These are phyloP conservation scores for Cryptococcus sp. DNA, from an alignment of 1,284 basidiomycete genomes.

Conservation along the genomic window DNA sequence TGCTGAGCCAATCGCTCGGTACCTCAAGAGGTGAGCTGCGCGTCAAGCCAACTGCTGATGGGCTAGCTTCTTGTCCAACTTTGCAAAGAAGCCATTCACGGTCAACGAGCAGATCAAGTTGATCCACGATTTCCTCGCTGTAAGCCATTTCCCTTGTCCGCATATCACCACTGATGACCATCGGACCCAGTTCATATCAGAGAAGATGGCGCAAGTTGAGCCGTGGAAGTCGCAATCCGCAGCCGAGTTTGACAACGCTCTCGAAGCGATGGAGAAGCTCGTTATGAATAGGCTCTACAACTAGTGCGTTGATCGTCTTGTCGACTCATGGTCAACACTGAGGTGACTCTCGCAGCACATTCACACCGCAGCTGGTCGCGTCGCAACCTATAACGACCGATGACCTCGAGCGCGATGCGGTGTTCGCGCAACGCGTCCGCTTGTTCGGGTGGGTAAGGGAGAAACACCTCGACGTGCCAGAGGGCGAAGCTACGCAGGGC, in stretches of 20 bases:
- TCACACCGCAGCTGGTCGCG: slow-evolving; percentile 74
- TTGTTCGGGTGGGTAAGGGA: slow-evolving; percentile 90
- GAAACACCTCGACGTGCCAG: slow-evolving; percentile 77
- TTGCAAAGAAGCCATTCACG: slow-evolving; percentile 82
- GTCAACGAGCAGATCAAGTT: slow-evolving; percentile 89
- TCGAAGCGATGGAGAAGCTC: slow-evolving; percentile 99
- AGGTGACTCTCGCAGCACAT: slow-evolving; percentile 64
- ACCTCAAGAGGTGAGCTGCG: slow-evolving; percentile 73
- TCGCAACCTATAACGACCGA: slow-evolving; percentile 82
- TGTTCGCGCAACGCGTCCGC: slow-evolving; percentile 85
- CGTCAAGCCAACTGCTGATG: neutral
- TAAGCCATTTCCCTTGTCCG: slow-evolving; percentile 53
- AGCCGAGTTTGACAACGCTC: slow-evolving; percentile 90
- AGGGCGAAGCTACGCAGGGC: slow-evolving; percentile 60
- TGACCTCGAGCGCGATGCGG: slow-evolving; percentile 90
- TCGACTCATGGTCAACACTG: neutral
- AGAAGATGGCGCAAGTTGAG: slow-evolving; percentile 81
- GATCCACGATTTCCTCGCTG: slow-evolving; percentile 85
- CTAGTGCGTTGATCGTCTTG: slow-evolving; percentile 61
- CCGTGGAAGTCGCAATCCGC: slow-evolving; percentile 74
- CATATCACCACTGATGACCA: slow-evolving; percentile 3
- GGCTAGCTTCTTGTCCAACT: slow-evolving; percentile 83
- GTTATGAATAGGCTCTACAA: slow-evolving; percentile 98
- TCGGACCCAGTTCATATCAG: slow-evolving; percentile 71
- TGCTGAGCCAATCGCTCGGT: slow-evolving; percentile 87